Percentiles rank a stretch among this genome's conserved stretches.
These are phyloP conservation scores for Apiospora marii DNA, from an alignment of 2,329 filamentous ascomycete genomes.

Conservation along the genomic window DNA sequence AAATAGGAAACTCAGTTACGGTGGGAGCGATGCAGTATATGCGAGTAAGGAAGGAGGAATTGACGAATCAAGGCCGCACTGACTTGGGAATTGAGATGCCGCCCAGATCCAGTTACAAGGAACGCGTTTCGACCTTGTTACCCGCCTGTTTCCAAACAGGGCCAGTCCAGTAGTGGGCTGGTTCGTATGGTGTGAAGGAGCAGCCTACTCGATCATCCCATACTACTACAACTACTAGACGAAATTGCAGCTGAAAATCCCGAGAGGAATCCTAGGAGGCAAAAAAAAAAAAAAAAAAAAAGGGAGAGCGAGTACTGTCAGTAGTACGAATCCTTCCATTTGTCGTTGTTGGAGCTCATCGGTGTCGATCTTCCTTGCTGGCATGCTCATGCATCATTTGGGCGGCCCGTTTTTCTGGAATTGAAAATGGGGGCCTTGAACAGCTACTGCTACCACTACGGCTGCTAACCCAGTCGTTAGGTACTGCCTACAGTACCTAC, in stretches of 20 bases:
- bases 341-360: neutral
- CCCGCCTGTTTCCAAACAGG: neutral
- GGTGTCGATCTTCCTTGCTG: neutral
- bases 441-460: neutral
- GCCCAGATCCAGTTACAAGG: neutral
- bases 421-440: neutral
- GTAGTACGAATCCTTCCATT: neutral
- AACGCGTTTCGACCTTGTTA: slow-evolving; percentile 14
- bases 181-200: neutral
- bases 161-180: neutral
- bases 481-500: neutral
- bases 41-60: neutral
- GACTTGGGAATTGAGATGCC: neutral
- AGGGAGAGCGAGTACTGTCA: no score
- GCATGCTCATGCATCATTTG: neutral
- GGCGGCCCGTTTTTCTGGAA: neutral
- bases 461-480: no score
- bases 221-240: no score
- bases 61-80: slow-evolving; percentile 1
- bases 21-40: neutral
- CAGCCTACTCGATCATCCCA: neutral
- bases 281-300: no score
- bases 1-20: neutral
- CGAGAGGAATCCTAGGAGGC: no score
- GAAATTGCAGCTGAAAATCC: no score